These are phyloP conservation scores for Podila verticillata DNA, from an alignment of 192 early-diverging fungal genomes.

Conservation along the genomic window DNA sequence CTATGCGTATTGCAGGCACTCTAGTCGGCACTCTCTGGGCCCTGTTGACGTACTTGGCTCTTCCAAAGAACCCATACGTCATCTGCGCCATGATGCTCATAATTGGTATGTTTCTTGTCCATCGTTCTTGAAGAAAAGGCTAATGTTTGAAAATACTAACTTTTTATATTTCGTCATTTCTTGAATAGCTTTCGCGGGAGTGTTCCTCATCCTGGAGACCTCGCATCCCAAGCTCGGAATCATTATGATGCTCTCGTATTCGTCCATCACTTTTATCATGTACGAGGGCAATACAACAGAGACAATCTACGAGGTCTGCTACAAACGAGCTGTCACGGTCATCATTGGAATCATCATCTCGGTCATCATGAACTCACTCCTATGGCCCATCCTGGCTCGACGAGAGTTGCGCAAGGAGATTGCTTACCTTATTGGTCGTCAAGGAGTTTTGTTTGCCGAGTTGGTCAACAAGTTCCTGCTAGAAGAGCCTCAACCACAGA, in stretches of 20 bases:
- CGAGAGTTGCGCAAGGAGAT: constrained; percentile 69
- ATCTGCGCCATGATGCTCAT: constrained; percentile 46
- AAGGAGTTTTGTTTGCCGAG: constrained; percentile 74
- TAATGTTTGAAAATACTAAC: not conserved
- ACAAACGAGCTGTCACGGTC: constrained; percentile 36
- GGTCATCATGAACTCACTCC: constrained; percentile 31
- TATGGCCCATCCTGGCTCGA: constrained; percentile 73
- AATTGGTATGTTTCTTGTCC: constrained; percentile 11
- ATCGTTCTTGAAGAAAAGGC: no score
- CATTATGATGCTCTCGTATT: constrained; percentile 37
- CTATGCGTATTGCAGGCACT: constrained; percentile 60
- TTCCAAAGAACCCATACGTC: constrained; percentile 31
- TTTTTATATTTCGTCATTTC: not conserved
- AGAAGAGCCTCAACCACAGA: constrained; percentile 11
- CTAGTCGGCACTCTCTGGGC: constrained; percentile 53
- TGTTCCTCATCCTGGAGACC: constrained; percentile 33
- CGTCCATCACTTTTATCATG: constrained; percentile 32
- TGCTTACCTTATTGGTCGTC: constrained; percentile 49
- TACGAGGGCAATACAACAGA: constrained; percentile 19
- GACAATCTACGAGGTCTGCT: constrained; percentile 36
- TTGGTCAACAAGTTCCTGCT: constrained; percentile 72
- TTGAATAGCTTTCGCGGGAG: constrained; percentile 16
- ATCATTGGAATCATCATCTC: constrained; percentile 42
- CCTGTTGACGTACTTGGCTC: constrained; percentile 34
- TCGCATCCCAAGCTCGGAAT: constrained; percentile 39